Evolutionary conservation across 2,329 filamentous ascomycete genomes (phyloP).

Genomic region (Talaromyces sp.): DNA sequence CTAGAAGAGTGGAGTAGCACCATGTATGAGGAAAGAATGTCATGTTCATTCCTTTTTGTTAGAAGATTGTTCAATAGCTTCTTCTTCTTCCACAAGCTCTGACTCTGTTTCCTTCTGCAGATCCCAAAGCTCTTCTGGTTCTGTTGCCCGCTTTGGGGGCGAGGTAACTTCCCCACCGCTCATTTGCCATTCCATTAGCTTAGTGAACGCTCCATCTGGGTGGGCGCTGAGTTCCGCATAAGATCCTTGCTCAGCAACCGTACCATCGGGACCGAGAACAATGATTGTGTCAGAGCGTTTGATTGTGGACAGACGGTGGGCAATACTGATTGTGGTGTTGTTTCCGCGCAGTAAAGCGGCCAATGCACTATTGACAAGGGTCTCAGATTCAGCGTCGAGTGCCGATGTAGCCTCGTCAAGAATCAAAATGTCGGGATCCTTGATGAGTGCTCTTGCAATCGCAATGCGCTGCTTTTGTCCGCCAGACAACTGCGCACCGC

Average conservation of each 20-base stretch:
- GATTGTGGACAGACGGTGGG: slow-evolving; percentile 92
- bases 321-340: slow-evolving; percentile 97
- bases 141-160: slow-evolving; percentile 36
- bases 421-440: slow-evolving; percentile 94
- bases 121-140: slow-evolving; percentile 57
- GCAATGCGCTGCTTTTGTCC: slow-evolving; percentile 98
- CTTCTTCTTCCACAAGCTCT: slow-evolving; percentile 37
- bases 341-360: slow-evolving; percentile 77
- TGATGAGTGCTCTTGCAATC: slow-evolving; percentile 90
- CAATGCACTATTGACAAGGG: slow-evolving; percentile 89
- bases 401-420: slow-evolving; percentile 96
- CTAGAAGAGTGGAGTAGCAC: slow-evolving; percentile 3
- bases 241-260: slow-evolving; percentile 85
- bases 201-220: slow-evolving; percentile 81
- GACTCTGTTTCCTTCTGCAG: slow-evolving; percentile 39
- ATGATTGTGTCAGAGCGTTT: slow-evolving; percentile 95
- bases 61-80: slow-evolving; percentile 26
- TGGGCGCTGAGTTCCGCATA: slow-evolving; percentile 76
- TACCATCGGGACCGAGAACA: slow-evolving; percentile 82
- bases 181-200: slow-evolving; percentile 99
- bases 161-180: slow-evolving; percentile 68
- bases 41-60: slow-evolving; percentile 21
- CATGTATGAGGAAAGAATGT: not conserved
- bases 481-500: slow-evolving; percentile 90
- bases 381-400: slow-evolving; percentile 94